A percentile compares a stretch with the other conserved stretches of the same genome.
Conservation (phyloP, 2,329 filamentous ascomycete species). For the Pseudocercospora pini-densiflorae region DNA sequence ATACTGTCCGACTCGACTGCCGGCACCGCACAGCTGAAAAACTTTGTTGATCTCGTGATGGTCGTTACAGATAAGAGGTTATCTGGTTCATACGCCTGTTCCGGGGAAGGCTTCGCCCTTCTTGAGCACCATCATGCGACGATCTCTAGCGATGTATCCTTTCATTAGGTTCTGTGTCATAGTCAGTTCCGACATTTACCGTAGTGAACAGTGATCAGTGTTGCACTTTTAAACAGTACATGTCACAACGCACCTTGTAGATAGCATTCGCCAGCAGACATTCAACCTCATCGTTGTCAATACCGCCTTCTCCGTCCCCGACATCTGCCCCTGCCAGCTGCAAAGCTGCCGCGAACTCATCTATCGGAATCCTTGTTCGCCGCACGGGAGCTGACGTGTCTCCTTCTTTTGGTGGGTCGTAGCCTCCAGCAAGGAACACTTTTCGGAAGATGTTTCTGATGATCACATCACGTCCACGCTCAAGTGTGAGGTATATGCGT, state of each 20-base stretch:
- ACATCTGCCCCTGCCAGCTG: constrained; percentile 64
- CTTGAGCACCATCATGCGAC: constrained; percentile 87
- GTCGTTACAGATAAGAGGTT: neutral
- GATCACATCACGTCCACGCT: constrained; percentile 88
- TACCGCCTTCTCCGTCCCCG: constrained; percentile 60
- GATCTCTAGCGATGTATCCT: constrained; percentile 92
- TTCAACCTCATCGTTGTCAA: constrained; percentile 93
- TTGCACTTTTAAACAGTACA: too few relatives aligned
- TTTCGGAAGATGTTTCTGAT: constrained; percentile 90
- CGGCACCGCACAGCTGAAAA: neutral
- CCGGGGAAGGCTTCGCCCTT: constrained; percentile 92
- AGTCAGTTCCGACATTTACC: constrained; percentile 18
- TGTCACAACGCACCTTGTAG: constrained; percentile 75
- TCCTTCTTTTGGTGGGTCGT: constrained; percentile 64
- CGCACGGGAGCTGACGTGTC: constrained; percentile 61
- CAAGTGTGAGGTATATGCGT: constrained; percentile 92
- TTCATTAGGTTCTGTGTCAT: constrained; percentile 82
- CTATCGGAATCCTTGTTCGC: constrained; percentile 76
- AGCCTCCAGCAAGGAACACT: constrained; percentile 84
- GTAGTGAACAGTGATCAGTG: neutral
- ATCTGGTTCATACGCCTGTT: constrained; percentile 63
- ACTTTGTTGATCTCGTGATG: neutral
- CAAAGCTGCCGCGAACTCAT: constrained; percentile 84
- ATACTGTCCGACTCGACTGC: neutral
- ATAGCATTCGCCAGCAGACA: constrained; percentile 96